A percentile compares a stretch with the other conserved stretches of the same genome.
phyloP scores from a whole-genome alignment of 148 eudicot species.

The Vaccinium macrocarpon region DNA sequence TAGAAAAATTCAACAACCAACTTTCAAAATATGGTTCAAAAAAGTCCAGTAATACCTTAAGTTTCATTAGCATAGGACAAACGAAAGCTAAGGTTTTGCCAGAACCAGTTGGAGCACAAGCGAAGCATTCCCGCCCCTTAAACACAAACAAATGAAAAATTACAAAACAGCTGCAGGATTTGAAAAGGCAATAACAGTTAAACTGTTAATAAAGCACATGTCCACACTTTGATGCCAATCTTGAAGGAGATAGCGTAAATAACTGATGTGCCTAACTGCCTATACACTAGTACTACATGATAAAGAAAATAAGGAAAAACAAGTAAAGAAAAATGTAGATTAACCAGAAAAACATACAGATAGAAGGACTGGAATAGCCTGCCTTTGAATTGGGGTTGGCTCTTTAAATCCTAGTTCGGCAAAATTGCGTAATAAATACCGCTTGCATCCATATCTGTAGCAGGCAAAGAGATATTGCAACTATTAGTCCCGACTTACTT shows the following conservation, averaged over 20 bases:
- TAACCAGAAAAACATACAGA: slow-evolving; percentile 67
- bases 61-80: slow-evolving; percentile 84
- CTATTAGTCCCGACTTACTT: neutral
- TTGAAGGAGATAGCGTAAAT: neutral
- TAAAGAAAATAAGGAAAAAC: slow-evolving; percentile 13
- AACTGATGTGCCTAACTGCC: neutral
- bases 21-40: slow-evolving; percentile 9
- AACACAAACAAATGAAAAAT: slow-evolving; percentile 1
- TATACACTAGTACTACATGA: neutral
- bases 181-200: slow-evolving; percentile 4
- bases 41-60: slow-evolving; percentile 50
- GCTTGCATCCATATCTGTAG: slow-evolving; percentile 68
- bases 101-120: slow-evolving; percentile 98
- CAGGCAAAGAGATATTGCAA: slow-evolving; percentile 3
- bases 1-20: slow-evolving; percentile 10
- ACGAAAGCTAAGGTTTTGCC: slow-evolving; percentile 96
- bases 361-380: slow-evolving; percentile 95
- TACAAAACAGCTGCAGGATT: neutral
- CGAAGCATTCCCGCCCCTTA: slow-evolving; percentile 95
- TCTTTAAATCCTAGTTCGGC: slow-evolving; percentile 77
- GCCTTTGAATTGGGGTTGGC: slow-evolving; percentile 97
- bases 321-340: slow-evolving; percentile 13
- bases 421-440: slow-evolving; percentile 68
- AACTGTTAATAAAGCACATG: neutral
- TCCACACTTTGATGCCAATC: neutral